Evolutionary conservation across 768 basidiomycete genomes (phyloP).

Genomic region (Agaricus subrufescens): DNA sequence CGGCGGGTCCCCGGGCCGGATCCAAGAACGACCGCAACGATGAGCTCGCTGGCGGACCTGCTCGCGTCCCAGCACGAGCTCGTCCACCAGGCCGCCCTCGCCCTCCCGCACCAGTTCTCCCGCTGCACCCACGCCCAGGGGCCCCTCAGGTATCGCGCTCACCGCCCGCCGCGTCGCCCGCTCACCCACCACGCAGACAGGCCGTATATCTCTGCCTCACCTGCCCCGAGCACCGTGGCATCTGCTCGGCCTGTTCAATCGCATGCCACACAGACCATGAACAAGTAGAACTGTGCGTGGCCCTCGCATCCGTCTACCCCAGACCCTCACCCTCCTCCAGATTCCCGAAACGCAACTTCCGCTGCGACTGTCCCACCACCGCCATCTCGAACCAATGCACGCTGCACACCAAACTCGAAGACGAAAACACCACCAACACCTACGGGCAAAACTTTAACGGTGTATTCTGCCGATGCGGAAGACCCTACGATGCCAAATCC

Average conservation of each 20-base stretch:
- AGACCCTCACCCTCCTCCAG: conserved; percentile 18
- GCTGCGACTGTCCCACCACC: conserved; percentile 80
- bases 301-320: not conserved
- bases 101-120: conserved; percentile 60
- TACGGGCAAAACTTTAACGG: conserved; percentile 75
- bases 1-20: conserved; percentile 6
- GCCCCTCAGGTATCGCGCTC: conserved; percentile 36
- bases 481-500: conserved; percentile 63
- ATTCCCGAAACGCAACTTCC: conserved; percentile 80
- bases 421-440: conserved; percentile 50
- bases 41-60: conserved; percentile 38
- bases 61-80: conserved; percentile 45
- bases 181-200: conserved; percentile 39
- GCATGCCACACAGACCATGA: conserved; percentile 87
- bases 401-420: conserved; percentile 50
- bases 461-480: conserved; percentile 71
- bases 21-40: not conserved
- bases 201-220: conserved; percentile 79
- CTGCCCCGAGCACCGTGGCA: conserved; percentile 61
- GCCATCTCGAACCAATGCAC: conserved; percentile 59
- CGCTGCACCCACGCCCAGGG: conserved; percentile 62
- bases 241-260: conserved; percentile 81
- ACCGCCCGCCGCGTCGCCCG: conserved; percentile 1
- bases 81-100: conserved; percentile 47
- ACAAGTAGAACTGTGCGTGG: conserved; percentile 64